Base-by-base conservation (phyloP, 352 stramenopile genomes). In the Phytophthora idaei region DNA sequence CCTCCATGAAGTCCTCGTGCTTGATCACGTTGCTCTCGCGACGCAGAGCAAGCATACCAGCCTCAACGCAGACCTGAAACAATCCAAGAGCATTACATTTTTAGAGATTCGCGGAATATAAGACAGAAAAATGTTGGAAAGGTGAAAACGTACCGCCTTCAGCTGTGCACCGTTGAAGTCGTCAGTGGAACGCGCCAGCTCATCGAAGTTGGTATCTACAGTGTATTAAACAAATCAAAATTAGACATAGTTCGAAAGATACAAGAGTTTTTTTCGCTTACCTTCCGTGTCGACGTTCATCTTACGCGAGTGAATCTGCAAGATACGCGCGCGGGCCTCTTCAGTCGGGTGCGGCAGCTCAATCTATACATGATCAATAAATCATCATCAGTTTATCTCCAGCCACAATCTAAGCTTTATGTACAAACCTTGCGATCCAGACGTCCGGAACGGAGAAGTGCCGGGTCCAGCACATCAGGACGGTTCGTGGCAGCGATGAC, bases 1-100 rank as follows among this genome's bases (percentile, higher is more conserved):
- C 98, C 73, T 99, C 97, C 90, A 99, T 98, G 75, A 99, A 99
- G 81, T 99, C 97, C 76, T 99, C 96, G 80, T 99, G 97, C 70
- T 98, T 95, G 64, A 99, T 99, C 69, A 98, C 87, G 37, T 86
- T 93, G 53, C 89, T 96, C 57, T 99, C 97, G 47, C 94, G 84
- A 73, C 98, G 85, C 57, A 99, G 80, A 27, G 98, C 97, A 45
- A 99, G 76, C 97, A 99, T 99, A 61, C 98, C 98, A 36, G 97
- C 97, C 77, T 99, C 98, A 25, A 99, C 97, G 67, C 97, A 99
- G n/a, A 99, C 77, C 77, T 85, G 49, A 14, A 66, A 37, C 54
- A 74, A 39, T n/a, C n/a, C 36, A 57, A 42, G 15, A 54, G 25
- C 15, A 53, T 54, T 36, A 53, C 31, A 28, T 32, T 39, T 32